Percentiles rank a stretch among this genome's conserved stretches.
phyloP scores from a whole-genome alignment of 371 early-diverging fungal genomes.

The Mortierella sp. region DNA sequence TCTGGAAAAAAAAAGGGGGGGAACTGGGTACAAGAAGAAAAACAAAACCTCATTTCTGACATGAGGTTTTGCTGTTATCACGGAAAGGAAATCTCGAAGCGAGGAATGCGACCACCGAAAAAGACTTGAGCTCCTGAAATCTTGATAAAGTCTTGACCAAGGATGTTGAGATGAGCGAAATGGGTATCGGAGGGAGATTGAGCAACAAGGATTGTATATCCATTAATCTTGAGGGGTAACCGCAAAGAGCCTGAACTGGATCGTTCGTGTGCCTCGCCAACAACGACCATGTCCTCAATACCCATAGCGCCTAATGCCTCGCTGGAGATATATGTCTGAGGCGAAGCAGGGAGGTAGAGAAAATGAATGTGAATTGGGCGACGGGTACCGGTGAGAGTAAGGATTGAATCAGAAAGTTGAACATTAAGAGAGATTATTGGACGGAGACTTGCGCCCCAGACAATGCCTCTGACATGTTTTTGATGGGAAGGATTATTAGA shows the following conservation, averaged over 20 bases:
- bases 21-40: too few relatives aligned
- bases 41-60: too few relatives aligned
- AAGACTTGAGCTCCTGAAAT: slow-evolving; percentile 28
- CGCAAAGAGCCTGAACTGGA: slow-evolving; percentile 7
- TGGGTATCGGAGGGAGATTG: slow-evolving; percentile 35
- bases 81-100: slow-evolving; percentile 36
- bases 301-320: slow-evolving; percentile 26
- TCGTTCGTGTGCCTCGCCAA: slow-evolving; percentile 18
- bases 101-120: slow-evolving; percentile 29
- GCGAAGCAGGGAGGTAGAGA: slow-evolving; percentile 32
- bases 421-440: slow-evolving; percentile 37
- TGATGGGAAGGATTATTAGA: slow-evolving; percentile 5
- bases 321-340: slow-evolving; percentile 39
- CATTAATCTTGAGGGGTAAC: slow-evolving; percentile 42
- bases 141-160: slow-evolving; percentile 40
- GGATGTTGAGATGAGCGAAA: slow-evolving; percentile 52
- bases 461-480: slow-evolving; percentile 21
- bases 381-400: slow-evolving; percentile 30
- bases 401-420: slow-evolving; percentile 28
- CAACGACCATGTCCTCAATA: slow-evolving; percentile 40
- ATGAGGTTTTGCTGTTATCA: background rate
- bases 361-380: slow-evolving; percentile 36
- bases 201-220: slow-evolving; percentile 17
- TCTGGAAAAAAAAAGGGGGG: background rate
- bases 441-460: slow-evolving; percentile 38